Evolutionary conservation across 306 rosid species (phyloP).

Genomic region (Parietaria judaica): DNA sequence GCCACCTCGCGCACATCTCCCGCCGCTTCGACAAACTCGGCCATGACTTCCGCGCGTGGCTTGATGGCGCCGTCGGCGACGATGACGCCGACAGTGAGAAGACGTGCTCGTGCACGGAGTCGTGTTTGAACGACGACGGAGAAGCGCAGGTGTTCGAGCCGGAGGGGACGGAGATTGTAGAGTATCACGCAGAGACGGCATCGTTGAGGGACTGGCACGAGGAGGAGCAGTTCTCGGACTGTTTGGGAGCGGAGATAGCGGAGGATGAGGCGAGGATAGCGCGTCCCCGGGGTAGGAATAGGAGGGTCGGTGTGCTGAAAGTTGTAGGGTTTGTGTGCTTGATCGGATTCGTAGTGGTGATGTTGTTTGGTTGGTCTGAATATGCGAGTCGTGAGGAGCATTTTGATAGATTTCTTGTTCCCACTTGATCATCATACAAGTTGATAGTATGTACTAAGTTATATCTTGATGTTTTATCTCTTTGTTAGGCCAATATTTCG

Average conservation of each 20-base stretch:
- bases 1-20: constrained; percentile 20
- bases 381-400: constrained; percentile 5
- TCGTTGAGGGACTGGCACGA: constrained; percentile 2
- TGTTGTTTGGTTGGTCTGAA: constrained; percentile 26
- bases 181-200: constrained; percentile 1
- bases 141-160: constrained; percentile 14
- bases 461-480: no score
- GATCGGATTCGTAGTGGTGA: constrained; percentile 1
- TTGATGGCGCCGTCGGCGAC: neutral
- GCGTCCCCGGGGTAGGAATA: constrained; percentile 27
- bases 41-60: constrained; percentile 15
- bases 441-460: no score
- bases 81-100: constrained; percentile 18
- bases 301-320: constrained; percentile 20
- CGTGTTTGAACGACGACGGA: constrained; percentile 30
- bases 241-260: constrained; percentile 3
- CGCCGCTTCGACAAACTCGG: constrained; percentile 17
- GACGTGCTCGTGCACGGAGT: constrained; percentile 37
- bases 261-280: constrained; percentile 6
- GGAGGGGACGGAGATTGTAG: constrained; percentile 11
- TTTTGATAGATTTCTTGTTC: constrained; percentile 17
- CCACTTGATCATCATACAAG: constrained; percentile 26
- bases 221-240: constrained; percentile 15
- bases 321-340: constrained; percentile 28
- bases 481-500: no score